phyloP scores from a whole-genome alignment of 192 early-diverging fungal species.

The Dissophora globulifera region DNA sequence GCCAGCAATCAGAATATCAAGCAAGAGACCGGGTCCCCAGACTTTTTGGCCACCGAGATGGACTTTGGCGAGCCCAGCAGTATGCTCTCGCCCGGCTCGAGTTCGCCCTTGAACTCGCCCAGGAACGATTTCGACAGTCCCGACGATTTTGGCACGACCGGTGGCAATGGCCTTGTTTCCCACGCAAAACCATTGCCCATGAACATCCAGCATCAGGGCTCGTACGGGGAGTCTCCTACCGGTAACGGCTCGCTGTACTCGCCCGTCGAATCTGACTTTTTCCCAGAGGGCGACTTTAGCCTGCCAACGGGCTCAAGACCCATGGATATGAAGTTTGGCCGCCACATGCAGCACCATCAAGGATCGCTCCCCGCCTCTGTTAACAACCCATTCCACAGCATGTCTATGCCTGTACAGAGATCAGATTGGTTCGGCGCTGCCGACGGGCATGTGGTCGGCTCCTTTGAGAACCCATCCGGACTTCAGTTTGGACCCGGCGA shows the following conservation, averaged over 20 bases:
- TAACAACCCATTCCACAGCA: constrained; percentile 42
- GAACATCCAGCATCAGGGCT: constrained; percentile 38
- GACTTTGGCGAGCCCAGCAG: constrained; percentile 52
- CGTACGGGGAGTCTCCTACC: constrained; percentile 53
- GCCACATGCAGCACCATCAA: constrained; percentile 42
- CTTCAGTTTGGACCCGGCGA: constrained; percentile 44
- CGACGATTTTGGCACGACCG: constrained; percentile 39
- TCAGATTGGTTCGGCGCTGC: constrained; percentile 51
- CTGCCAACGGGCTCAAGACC: constrained; percentile 36
- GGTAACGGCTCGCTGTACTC: constrained; percentile 49
- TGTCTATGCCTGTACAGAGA: constrained; percentile 50
- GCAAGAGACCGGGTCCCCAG: constrained; percentile 52
- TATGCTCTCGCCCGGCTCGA: constrained; percentile 53
- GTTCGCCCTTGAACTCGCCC: constrained; percentile 50
- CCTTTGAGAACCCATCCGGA: constrained; percentile 43
- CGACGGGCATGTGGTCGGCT: constrained; percentile 43
- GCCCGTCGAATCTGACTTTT: constrained; percentile 43
- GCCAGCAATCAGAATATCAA: constrained; percentile 33
- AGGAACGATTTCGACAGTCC: constrained; percentile 51
- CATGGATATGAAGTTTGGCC: constrained; percentile 51
- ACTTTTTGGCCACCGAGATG: constrained; percentile 50
- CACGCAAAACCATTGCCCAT: constrained; percentile 38
- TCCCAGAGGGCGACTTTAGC: constrained; percentile 52
- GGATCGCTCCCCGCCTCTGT: constrained; percentile 21
- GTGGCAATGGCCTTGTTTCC: background rate